Conservation (phyloP, 208 protist species). For the Vickermania spadyakhi region DNA sequence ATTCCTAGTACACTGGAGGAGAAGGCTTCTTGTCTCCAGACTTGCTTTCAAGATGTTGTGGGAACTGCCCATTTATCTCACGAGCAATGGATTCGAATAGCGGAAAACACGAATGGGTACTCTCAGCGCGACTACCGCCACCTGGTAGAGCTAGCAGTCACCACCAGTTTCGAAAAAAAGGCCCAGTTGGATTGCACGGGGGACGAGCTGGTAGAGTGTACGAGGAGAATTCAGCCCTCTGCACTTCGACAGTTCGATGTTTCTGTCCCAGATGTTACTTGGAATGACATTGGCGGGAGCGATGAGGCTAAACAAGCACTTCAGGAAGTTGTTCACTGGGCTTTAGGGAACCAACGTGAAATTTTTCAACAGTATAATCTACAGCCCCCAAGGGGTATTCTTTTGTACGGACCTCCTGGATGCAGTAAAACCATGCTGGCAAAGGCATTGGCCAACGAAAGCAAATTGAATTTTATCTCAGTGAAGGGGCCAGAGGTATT, state of each 20-base stretch:
- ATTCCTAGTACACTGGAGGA: conserved; percentile 10
- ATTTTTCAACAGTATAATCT: conserved; percentile 91
- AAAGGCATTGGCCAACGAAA: conserved; percentile 98
- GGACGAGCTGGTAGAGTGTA: conserved; percentile 16
- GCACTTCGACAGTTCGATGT: conserved; percentile 61
- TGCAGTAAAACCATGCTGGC: conserved; percentile 98
- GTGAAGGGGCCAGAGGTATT: conserved; percentile 99
- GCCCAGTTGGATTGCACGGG: conserved; percentile 9
- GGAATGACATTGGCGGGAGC: conserved; percentile 95
- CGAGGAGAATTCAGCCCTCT: conserved; percentile 29
- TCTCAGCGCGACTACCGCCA: conserved; percentile 44
- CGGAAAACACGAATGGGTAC: conserved; percentile 36
- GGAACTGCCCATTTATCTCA: conserved; percentile 5
- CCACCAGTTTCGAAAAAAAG: conserved; percentile 19
- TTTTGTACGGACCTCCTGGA: conserved; percentile 97
- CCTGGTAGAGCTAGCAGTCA: conserved; percentile 25
- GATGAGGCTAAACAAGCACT: conserved; percentile 84
- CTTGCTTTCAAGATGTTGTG: conserved; percentile 4
- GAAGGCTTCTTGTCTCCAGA: conserved; percentile 13
- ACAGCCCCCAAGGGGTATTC: conserved; percentile 97
- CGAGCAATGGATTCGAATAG: conserved; percentile 15
- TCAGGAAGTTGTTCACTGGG: conserved; percentile 85
- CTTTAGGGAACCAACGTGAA: conserved; percentile 83
- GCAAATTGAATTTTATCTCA: conserved; percentile 98
- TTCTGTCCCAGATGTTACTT: conserved; percentile 81